phyloP scores from a whole-genome alignment of 345 rosid genomes.

The Murraya paniculata region DNA sequence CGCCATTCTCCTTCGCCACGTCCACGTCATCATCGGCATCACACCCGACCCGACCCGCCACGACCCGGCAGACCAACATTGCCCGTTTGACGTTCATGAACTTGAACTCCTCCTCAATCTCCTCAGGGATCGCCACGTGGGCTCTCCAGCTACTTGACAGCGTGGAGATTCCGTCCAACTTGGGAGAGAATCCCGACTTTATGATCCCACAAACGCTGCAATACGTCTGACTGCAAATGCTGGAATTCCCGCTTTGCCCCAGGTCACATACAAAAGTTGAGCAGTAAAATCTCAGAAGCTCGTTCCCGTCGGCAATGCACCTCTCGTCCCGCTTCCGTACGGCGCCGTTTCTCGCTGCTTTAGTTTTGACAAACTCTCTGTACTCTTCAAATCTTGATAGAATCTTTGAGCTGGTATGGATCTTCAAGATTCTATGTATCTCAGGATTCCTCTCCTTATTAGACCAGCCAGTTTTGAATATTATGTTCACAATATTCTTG shows the following conservation, averaged over 20 bases:
- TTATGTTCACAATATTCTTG: conserved; percentile 77
- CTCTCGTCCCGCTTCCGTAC: conserved; percentile 55
- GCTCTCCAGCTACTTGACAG: conserved; percentile 78
- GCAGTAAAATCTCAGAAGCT: conserved; percentile 85
- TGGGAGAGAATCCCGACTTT: conserved; percentile 77
- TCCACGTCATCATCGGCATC: conserved; percentile 44
- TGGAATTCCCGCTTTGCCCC: conserved; percentile 55
- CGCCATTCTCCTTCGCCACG: conserved; percentile 52
- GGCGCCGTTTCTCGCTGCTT: conserved; percentile 53
- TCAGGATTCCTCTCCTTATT: conserved; percentile 38
- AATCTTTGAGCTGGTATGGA: conserved; percentile 74
- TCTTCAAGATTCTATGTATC: conserved; percentile 70
- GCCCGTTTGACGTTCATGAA: conserved; percentile 96
- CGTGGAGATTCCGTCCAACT: conserved; percentile 84
- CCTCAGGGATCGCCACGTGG: conserved; percentile 80
- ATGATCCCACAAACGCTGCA: conserved; percentile 87
- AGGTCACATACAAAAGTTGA: conserved; percentile 80
- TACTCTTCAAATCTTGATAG: conserved; percentile 83
- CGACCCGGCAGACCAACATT: conserved; percentile 81
- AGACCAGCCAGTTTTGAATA: conserved; percentile 86
- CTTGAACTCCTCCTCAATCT: conserved; percentile 76
- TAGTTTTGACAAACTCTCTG: conserved; percentile 75
- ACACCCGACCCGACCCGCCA: conserved; percentile 81
- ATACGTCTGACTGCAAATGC: conserved; percentile 65
- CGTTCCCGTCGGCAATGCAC: conserved; percentile 97